Conservation (phyloP, 352 stramenopile species). For the Phytopythium litorale region DNA sequence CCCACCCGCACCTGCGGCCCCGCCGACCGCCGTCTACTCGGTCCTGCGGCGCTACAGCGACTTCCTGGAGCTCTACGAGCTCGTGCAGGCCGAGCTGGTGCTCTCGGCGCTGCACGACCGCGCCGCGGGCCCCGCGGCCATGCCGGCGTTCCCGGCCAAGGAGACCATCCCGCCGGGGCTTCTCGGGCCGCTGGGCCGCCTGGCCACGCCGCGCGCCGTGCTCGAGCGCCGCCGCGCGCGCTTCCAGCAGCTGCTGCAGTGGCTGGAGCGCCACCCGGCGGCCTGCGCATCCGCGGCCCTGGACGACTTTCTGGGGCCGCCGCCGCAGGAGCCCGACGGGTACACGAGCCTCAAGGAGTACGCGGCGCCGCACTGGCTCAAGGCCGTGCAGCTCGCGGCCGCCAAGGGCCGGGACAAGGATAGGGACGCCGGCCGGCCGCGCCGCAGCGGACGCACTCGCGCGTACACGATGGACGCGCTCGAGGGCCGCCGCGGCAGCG, state of each 20-base stretch:
- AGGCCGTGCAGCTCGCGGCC: constrained; percentile 52
- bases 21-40: constrained; percentile 30
- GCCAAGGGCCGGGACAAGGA: constrained; percentile 21
- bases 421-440: constrained; percentile 4
- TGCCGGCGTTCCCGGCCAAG: constrained; percentile 41
- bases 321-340: constrained; percentile 48
- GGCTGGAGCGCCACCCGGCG: constrained; percentile 50
- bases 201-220: constrained; percentile 36
- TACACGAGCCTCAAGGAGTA: constrained; percentile 80
- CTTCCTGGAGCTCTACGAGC: constrained; percentile 52
- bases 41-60: constrained; percentile 66
- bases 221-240: constrained; percentile 46
- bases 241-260: constrained; percentile 55
- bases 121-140: neutral
- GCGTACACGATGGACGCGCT: constrained; percentile 21
- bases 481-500: neutral
- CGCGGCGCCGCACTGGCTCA: constrained; percentile 59
- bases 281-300: constrained; percentile 32
- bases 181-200: constrained; percentile 44
- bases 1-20: constrained; percentile 1
- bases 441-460: constrained; percentile 6
- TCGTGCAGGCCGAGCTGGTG: constrained; percentile 20
- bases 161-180: constrained; percentile 44
- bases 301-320: constrained; percentile 49
- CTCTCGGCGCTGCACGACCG: constrained; percentile 11